Percentiles rank a stretch among this genome's conserved stretches.
Evolutionary conservation across 2,329 filamentous ascomycete genomes (phyloP).

Genomic region (Aphanocladium album): DNA sequence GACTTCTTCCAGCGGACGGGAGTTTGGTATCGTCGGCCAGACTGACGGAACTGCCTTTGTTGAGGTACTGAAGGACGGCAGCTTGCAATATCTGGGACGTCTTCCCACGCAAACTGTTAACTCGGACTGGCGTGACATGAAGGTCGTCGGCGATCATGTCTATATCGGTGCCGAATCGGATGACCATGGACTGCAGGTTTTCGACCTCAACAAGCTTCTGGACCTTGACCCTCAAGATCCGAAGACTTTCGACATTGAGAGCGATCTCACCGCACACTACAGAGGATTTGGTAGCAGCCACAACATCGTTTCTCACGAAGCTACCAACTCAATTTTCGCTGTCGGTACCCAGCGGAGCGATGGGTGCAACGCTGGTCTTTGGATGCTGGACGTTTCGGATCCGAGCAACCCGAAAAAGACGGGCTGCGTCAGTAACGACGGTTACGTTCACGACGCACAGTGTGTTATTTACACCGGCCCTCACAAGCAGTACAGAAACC

Average conservation of each 20-base stretch:
- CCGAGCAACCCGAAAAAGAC: conserved; percentile 45
- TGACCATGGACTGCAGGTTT: conserved; percentile 56
- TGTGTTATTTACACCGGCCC: conserved; percentile 52
- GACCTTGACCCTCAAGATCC: conserved; percentile 34
- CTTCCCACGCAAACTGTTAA: conserved; percentile 35
- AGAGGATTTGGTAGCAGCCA: conserved; percentile 35
- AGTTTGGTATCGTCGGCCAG: conserved; percentile 42
- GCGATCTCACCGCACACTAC: conserved; percentile 31
- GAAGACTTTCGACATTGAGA: conserved; percentile 24
- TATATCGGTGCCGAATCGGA: conserved; percentile 38
- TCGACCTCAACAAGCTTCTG: conserved; percentile 53
- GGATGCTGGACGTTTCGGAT: conserved; percentile 51
- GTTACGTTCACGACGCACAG: conserved; percentile 56
- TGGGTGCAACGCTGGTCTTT: conserved; percentile 43
- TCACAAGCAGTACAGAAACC: conserved; percentile 40
- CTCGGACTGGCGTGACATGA: conserved; percentile 36
- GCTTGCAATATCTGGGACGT: conserved; percentile 39
- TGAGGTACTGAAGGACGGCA: conserved; percentile 37
- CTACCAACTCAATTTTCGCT: conserved; percentile 39
- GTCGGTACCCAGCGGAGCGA: conserved; percentile 33
- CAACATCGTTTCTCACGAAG: conserved; percentile 34
- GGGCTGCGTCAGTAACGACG: conserved; percentile 44
- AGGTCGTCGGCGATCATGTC: conserved; percentile 30
- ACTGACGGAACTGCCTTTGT: conserved; percentile 43
- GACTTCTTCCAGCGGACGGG: conserved; percentile 29